phyloP scores from a whole-genome alignment of 495 filamentous ascomycete genomes.

The Astrocystis sublimbata region DNA sequence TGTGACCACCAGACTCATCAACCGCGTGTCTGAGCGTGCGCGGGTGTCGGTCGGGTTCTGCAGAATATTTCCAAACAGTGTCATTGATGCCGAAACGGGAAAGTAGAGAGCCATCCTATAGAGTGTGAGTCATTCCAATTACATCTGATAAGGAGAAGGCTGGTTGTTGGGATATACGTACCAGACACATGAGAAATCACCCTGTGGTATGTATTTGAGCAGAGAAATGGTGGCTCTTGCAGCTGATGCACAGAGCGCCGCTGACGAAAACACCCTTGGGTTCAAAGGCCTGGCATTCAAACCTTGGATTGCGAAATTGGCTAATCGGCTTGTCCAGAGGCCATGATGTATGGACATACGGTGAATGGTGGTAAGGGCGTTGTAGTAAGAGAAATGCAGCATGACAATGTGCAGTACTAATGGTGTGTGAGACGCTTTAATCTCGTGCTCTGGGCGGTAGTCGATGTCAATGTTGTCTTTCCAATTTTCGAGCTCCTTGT shows the following conservation, averaged over 20 bases:
- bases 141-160: constrained; percentile 1
- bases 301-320: constrained; percentile 93
- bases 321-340: constrained; percentile 94
- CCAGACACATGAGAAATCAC: constrained; percentile 95
- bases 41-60: constrained; percentile 92
- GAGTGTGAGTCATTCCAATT: constrained; percentile 24
- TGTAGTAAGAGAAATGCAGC: constrained; percentile 96
- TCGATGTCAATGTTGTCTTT: constrained; percentile 93
- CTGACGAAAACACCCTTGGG: constrained; percentile 91
- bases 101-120: constrained; percentile 93
- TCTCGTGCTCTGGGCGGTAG: constrained; percentile 92
- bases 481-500: constrained; percentile 92
- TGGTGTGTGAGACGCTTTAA: constrained; percentile 84
- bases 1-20: constrained; percentile 91
- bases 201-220: constrained; percentile 93
- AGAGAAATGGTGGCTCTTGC: constrained; percentile 90
- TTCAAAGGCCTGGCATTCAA: constrained; percentile 88
- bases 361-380: constrained; percentile 95
- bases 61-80: constrained; percentile 93
- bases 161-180: constrained; percentile 55
- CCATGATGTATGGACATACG: constrained; percentile 98
- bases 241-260: constrained; percentile 86
- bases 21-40: constrained; percentile 80
- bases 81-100: constrained; percentile 92
- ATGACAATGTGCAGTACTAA: constrained; percentile 90